These are phyloP conservation scores for Garcia nutans DNA, from an alignment of 345 rosid genomes.

Conservation along the genomic window DNA sequence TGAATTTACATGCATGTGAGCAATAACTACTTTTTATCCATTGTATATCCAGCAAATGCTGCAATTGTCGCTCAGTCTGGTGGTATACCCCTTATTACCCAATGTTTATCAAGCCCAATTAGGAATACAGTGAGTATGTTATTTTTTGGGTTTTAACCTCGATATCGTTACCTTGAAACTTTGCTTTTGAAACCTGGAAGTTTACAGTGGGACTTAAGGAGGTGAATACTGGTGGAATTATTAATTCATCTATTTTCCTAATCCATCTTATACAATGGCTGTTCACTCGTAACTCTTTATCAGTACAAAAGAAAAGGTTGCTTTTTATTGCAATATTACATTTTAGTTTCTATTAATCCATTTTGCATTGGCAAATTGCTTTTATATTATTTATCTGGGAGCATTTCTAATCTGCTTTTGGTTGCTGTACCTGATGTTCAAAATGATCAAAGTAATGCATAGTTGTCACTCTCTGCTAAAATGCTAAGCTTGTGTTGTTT, in stretches of 20 bases:
- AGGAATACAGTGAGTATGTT: constrained; percentile 68
- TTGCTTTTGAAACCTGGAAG: not conserved
- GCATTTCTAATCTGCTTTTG: not conserved
- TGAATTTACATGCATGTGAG: not conserved
- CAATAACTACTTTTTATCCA: not conserved
- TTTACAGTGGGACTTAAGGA: not conserved
- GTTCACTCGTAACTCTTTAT: not conserved
- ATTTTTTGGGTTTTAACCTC: not conserved
- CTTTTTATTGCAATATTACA: too few species aligned
- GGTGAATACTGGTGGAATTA: not conserved
- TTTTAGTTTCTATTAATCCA: not conserved
- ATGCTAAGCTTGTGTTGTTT: not conserved
- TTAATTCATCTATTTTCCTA: not conserved
- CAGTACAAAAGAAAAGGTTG: not conserved
- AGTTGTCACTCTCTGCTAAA: not conserved
- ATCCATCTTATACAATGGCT: not conserved
- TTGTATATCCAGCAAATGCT: constrained; percentile 69
- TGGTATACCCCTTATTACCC: constrained; percentile 63
- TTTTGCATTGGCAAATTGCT: not conserved
- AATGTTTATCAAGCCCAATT: constrained; percentile 87
- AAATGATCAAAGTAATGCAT: not conserved
- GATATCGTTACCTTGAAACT: not conserved
- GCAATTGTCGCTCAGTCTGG: constrained; percentile 48
- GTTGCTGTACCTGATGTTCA: not conserved
- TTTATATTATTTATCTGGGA: not conserved